These are phyloP conservation scores for Saccharomycopsis hybrid DNA, from an alignment of 1,139 yeast genomes.

Conservation along the genomic window DNA sequence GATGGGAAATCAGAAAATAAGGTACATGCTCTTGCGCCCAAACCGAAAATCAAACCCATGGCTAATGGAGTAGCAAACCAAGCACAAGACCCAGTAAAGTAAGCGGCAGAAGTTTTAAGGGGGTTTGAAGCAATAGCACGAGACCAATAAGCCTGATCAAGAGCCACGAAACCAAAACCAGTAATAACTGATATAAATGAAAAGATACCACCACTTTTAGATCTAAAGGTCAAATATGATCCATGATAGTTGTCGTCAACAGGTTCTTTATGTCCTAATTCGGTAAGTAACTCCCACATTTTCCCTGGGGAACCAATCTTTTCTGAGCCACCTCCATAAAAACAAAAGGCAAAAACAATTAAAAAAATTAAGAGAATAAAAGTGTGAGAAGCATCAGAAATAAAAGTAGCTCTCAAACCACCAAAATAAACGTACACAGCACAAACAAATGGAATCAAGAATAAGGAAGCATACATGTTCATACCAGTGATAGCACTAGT, in stretches of 20 bases:
- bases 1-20: constrained; percentile 30
- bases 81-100: constrained; percentile 38
- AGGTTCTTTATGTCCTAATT: constrained; percentile 31
- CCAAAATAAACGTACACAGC: constrained; percentile 41
- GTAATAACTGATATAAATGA: constrained; percentile 32
- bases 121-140: constrained; percentile 38
- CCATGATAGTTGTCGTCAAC: constrained; percentile 41
- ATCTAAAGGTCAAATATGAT: constrained; percentile 40
- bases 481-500: constrained; percentile 35
- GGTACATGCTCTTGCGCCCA: constrained; percentile 34
- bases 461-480: constrained; percentile 33
- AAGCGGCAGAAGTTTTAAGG: constrained; percentile 35
- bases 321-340: constrained; percentile 34
- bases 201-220: constrained; percentile 37
- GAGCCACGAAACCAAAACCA: constrained; percentile 34
- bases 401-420: constrained; percentile 41
- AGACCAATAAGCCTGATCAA: constrained; percentile 36
- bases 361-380: constrained; percentile 36
- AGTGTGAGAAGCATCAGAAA: constrained; percentile 43
- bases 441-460: constrained; percentile 35
- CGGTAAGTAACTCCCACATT: constrained; percentile 39
- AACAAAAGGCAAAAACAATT: constrained; percentile 37
- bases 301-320: constrained; percentile 41
- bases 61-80: constrained; percentile 41
- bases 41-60: constrained; percentile 39